Conservation (phyloP, 331 rosid species). For the Acacia pycnantha region DNA sequence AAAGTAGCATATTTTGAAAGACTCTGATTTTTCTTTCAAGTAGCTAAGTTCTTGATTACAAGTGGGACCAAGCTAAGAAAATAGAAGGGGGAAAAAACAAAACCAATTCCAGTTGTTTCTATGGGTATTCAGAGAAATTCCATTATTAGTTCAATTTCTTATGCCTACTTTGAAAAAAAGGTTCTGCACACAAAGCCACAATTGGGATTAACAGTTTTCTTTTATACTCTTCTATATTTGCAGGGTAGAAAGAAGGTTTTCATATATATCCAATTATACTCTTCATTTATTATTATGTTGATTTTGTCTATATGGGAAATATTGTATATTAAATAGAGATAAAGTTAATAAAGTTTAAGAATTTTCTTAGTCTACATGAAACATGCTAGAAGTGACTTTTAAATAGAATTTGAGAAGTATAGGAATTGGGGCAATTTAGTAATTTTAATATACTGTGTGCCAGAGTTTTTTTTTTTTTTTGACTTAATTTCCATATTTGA, state of each 20-base stretch:
- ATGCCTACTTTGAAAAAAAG: background rate
- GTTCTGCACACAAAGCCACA: background rate
- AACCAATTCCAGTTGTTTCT: background rate
- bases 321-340: too few relatives aligned
- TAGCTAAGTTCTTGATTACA: background rate
- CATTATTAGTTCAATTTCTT: background rate
- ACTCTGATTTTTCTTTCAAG: background rate
- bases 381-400: too few relatives aligned
- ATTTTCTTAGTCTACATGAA: too few relatives aligned
- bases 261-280: too few relatives aligned
- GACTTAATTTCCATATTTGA: slow-evolving; percentile 2
- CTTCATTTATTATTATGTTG: too few relatives aligned
- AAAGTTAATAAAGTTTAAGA: too few relatives aligned
- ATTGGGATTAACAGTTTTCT: background rate
- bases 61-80: background rate
- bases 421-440: background rate
- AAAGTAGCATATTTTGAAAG: background rate
- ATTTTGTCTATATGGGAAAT: too few relatives aligned
- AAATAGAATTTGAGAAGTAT: too few relatives aligned
- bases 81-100: background rate
- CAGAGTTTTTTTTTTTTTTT: background rate
- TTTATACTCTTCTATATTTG: background rate
- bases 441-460: background rate
- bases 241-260: too few relatives aligned
- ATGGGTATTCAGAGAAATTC: background rate